These are phyloP conservation scores for Eucalyptus grandis DNA, from an alignment of 345 rosid genomes.

Conservation along the genomic window DNA sequence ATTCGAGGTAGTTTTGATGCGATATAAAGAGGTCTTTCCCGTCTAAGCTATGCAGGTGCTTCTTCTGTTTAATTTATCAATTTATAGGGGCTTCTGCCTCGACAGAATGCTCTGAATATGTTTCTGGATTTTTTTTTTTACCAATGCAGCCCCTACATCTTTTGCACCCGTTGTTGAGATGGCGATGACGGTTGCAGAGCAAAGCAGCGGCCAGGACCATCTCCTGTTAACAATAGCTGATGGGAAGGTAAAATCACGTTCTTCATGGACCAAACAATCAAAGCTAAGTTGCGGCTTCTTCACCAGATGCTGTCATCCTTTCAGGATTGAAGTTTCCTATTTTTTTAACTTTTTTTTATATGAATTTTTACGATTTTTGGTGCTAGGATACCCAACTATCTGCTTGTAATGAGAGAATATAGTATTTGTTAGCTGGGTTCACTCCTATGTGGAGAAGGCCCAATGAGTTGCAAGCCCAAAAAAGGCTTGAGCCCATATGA, in stretches of 20 bases:
- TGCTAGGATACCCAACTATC: not conserved
- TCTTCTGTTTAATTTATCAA: not conserved
- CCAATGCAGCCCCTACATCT: slow-evolving; percentile 65
- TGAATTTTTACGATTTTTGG: not conserved
- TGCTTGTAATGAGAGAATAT: not conserved
- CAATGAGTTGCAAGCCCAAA: too few species aligned
- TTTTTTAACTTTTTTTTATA: too few species aligned
- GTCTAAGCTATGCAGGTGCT: not conserved
- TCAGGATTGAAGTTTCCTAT: not conserved
- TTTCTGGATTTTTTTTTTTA: not conserved
- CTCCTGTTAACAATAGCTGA: slow-evolving; percentile 81
- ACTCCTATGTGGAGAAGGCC: too few species aligned
- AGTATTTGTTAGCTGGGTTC: too few species aligned
- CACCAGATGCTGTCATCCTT: not conserved
- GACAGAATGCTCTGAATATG: not conserved
- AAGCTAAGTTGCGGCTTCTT: not conserved
- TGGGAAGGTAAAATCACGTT: slow-evolving; percentile 51
- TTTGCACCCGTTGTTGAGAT: slow-evolving; percentile 77
- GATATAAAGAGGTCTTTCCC: not conserved
- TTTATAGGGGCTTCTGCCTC: not conserved
- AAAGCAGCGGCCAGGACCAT: slow-evolving; percentile 85
- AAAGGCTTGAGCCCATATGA: too few species aligned
- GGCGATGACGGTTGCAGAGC: slow-evolving; percentile 73
- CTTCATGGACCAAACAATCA: not conserved
- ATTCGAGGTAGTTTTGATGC: not conserved